Evolutionary conservation across 345 rosid species (phyloP).

Genomic region (Isatis tinctoria): DNA sequence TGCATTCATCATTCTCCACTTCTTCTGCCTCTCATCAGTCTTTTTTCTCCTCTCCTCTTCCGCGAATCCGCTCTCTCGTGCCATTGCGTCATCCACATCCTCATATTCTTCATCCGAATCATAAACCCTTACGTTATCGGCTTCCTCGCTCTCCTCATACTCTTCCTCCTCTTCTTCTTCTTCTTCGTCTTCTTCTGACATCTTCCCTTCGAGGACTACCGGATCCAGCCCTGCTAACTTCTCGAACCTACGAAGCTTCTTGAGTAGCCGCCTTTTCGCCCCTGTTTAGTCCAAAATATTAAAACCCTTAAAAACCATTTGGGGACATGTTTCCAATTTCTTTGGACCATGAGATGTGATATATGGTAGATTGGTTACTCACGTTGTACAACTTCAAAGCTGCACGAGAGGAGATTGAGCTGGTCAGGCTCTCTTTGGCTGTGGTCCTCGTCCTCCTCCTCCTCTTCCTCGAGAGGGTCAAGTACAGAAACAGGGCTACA

Average conservation of each 20-base stretch:
- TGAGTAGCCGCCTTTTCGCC: conserved; percentile 61
- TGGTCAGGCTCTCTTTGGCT: conserved; percentile 37
- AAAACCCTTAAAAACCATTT: background rate
- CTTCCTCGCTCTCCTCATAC: conserved; percentile 31
- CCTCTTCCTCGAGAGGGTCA: conserved; percentile 53
- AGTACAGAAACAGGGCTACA: conserved; percentile 90
- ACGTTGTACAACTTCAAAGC: conserved; percentile 79
- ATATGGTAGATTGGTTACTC: conserved; percentile 33
- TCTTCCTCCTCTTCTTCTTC: conserved; percentile 15
- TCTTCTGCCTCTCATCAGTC: conserved; percentile 20
- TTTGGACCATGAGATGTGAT: conserved; percentile 8
- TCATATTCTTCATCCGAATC: conserved; percentile 32
- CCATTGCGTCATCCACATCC: conserved; percentile 14
- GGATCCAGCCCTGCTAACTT: conserved; percentile 86
- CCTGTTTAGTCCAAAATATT: conserved; percentile 40
- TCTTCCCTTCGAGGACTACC: conserved; percentile 61
- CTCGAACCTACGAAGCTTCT: conserved; percentile 75
- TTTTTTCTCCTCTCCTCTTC: conserved; percentile 22
- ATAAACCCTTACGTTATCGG: conserved; percentile 21
- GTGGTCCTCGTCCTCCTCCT: conserved; percentile 53
- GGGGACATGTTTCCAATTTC: background rate
- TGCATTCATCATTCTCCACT: conserved; percentile 27
- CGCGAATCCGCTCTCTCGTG: background rate
- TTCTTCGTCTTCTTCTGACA: conserved; percentile 52
- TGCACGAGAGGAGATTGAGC: conserved; percentile 32